Conservation (phyloP, 345 rosid species). For the Salix udensis region DNA sequence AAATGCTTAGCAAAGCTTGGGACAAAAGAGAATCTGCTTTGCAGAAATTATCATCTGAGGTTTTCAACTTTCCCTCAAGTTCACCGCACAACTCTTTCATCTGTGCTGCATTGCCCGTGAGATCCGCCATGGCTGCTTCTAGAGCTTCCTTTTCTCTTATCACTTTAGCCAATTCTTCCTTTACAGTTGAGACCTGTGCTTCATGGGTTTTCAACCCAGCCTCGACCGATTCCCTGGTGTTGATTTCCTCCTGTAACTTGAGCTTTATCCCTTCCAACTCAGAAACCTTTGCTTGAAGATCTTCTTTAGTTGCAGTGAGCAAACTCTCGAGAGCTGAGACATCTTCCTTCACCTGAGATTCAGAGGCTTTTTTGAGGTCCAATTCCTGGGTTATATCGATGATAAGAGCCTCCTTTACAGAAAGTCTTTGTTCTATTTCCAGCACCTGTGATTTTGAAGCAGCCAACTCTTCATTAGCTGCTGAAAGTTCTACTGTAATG, state of each 20-base stretch:
- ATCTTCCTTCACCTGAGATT: conserved; percentile 61
- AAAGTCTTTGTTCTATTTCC: conserved; percentile 55
- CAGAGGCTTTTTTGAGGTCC: conserved; percentile 59
- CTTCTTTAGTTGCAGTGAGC: conserved; percentile 45
- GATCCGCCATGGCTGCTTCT: conserved; percentile 49
- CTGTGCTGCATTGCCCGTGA: conserved; percentile 35
- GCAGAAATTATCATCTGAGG: conserved; percentile 56
- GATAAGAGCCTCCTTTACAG: conserved; percentile 60
- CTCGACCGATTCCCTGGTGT: conserved; percentile 42
- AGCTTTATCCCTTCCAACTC: conserved; percentile 46
- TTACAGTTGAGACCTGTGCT: conserved; percentile 26
- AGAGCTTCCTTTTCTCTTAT: conserved; percentile 57
- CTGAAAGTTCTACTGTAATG: conserved; percentile 54
- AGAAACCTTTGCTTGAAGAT: conserved; percentile 51
- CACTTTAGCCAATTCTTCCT: conserved; percentile 33
- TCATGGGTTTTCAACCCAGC: conserved; percentile 37
- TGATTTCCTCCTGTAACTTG: conserved; percentile 53
- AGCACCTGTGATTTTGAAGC: conserved; percentile 51
- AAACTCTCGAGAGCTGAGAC: conserved; percentile 45
- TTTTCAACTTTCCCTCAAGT: conserved; percentile 62
- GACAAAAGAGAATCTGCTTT: conserved; percentile 67
- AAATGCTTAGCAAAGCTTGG: conserved; percentile 60
- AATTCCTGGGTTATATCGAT: conserved; percentile 56
- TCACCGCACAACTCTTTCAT: conserved; percentile 47
- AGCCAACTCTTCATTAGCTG: conserved; percentile 60